Percentiles rank a stretch among this genome's conserved stretches.
Conservation (phyloP, 306 rosid species). For the Acacia melanoxylon region DNA sequence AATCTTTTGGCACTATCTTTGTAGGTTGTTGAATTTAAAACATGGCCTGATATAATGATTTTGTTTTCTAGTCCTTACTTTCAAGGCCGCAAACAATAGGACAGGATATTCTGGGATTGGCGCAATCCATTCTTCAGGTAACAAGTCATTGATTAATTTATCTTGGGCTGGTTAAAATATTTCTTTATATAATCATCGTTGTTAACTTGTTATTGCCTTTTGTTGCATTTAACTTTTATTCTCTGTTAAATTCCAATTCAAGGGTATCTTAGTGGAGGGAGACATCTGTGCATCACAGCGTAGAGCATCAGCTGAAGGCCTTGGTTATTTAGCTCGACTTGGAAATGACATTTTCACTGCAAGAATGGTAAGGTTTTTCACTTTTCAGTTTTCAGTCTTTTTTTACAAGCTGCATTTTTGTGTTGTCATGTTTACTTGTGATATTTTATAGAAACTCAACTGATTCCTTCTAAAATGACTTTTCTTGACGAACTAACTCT, state of each 20-base stretch:
- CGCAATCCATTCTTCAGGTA: conserved; percentile 90
- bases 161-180: background rate
- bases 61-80: conserved; percentile 65
- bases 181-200: background rate
- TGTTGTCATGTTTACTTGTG: conserved; percentile 17
- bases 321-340: conserved; percentile 92
- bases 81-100: conserved; percentile 70
- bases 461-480: background rate
- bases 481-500: background rate
- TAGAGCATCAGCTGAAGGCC: conserved; percentile 87
- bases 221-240: background rate
- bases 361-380: conserved; percentile 61
- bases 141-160: conserved; percentile 5
- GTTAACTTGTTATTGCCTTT: conserved; percentile 6
- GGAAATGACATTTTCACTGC: conserved; percentile 95
- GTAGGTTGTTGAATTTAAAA: conserved; percentile 9
- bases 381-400: conserved; percentile 36
- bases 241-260: conserved; percentile 38
- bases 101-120: conserved; percentile 71
- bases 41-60: conserved; percentile 33
- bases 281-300: conserved; percentile 89
- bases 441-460: conserved; percentile 17
- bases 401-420: conserved; percentile 12
- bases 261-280: conserved; percentile 91
- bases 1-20: conserved; percentile 27